These are phyloP conservation scores for Aspergillus terreus DNA, from an alignment of 2,329 filamentous ascomycete genomes.

Conservation along the genomic window DNA sequence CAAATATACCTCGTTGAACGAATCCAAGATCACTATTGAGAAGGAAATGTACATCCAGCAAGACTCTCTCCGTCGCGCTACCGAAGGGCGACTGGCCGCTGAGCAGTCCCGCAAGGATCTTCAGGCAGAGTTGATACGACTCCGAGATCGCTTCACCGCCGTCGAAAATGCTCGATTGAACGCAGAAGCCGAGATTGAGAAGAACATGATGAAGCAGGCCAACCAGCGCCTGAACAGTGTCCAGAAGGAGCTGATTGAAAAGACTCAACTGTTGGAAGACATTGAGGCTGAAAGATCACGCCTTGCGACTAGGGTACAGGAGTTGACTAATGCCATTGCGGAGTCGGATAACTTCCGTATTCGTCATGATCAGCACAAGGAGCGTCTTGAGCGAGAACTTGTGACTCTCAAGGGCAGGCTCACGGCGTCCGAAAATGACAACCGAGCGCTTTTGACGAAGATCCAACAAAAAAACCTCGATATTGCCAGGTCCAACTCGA, in stretches of 20 bases:
- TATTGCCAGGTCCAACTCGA: conserved; percentile 84
- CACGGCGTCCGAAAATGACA: conserved; percentile 92
- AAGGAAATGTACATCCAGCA: conserved; percentile 97
- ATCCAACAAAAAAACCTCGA: conserved; percentile 96
- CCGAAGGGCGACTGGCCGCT: conserved; percentile 72
- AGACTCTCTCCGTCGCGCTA: conserved; percentile 80
- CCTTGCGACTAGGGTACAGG: conserved; percentile 75
- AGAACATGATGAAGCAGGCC: conserved; percentile 71
- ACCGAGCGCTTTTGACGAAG: conserved; percentile 91
- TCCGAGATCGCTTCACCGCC: conserved; percentile 78
- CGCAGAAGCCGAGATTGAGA: conserved; percentile 76
- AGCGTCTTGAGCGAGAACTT: conserved; percentile 85
- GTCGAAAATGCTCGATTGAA: conserved; percentile 82
- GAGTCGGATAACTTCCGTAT: conserved; percentile 86
- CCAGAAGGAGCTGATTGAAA: conserved; percentile 74
- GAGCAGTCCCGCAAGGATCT: conserved; percentile 89
- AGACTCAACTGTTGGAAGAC: conserved; percentile 70
- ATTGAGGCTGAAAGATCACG: conserved; percentile 75
- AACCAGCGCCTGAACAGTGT: conserved; percentile 76
- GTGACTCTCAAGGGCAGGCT: conserved; percentile 87
- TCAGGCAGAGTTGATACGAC: conserved; percentile 74
- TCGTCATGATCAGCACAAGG: conserved; percentile 90
- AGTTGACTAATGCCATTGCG: conserved; percentile 79
- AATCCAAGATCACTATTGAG: conserved; percentile 94
- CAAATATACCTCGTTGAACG: conserved; percentile 81